Evolutionary conservation across 2,329 filamentous ascomycete species (phyloP).

Genomic region (Exserohilum turcica): DNA sequence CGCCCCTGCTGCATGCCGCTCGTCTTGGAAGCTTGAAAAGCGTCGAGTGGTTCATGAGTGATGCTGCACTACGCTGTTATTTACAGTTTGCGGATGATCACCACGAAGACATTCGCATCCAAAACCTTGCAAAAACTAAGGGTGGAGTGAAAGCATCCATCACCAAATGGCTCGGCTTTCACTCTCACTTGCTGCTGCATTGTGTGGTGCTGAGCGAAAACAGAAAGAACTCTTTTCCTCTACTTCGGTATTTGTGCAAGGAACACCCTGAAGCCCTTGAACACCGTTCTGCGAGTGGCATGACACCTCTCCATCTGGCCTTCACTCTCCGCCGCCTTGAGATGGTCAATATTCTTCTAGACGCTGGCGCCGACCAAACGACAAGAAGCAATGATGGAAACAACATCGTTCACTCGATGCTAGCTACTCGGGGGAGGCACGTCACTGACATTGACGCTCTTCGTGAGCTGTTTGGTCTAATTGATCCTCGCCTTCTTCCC

Average conservation of each 20-base stretch:
- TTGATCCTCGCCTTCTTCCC: constrained; percentile 62
- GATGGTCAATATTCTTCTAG: constrained; percentile 66
- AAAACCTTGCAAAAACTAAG: constrained; percentile 63
- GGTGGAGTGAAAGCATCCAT: constrained; percentile 69
- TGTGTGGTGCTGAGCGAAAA: constrained; percentile 54
- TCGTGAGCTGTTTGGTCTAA: constrained; percentile 58
- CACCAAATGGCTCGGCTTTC: constrained; percentile 60
- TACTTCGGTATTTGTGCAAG: constrained; percentile 70
- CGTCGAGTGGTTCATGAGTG: constrained; percentile 78
- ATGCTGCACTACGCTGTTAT: constrained; percentile 70
- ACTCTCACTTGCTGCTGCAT: constrained; percentile 63
- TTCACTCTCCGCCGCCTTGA: constrained; percentile 61
- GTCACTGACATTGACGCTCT: constrained; percentile 8
- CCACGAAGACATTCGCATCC: constrained; percentile 65
- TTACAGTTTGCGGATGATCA: constrained; percentile 69
- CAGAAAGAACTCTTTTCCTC: constrained; percentile 52
- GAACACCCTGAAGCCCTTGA: constrained; percentile 67
- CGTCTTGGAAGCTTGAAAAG: constrained; percentile 64
- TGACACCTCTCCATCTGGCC: constrained; percentile 73
- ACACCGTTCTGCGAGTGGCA: constrained; percentile 59
- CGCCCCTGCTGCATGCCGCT: constrained; percentile 67
- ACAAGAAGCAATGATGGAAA: constrained; percentile 63
- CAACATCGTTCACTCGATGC: constrained; percentile 70
- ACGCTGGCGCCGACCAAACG: constrained; percentile 71
- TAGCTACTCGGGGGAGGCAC: constrained; percentile 6